These are phyloP conservation scores for Ophiorrhiza pumila DNA, from an alignment of 257 asterid genomes.

Conservation along the genomic window DNA sequence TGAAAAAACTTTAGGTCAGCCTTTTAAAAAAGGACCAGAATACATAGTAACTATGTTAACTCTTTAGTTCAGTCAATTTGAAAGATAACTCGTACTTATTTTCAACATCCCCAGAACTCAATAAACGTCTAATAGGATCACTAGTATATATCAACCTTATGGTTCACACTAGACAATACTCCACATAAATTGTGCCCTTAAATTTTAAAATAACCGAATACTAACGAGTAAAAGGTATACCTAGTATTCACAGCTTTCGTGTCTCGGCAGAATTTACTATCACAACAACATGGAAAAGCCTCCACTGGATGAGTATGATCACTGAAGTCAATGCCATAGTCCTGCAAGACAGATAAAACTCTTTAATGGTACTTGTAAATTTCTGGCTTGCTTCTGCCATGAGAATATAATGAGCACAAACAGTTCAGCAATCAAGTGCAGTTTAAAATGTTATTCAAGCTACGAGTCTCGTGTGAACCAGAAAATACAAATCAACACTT, in stretches of 20 bases:
- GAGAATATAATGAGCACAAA: not conserved
- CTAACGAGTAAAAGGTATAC: conserved; percentile 14
- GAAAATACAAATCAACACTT: not conserved
- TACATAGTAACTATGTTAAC: not conserved
- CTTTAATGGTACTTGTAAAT: not conserved
- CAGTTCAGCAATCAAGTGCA: not conserved
- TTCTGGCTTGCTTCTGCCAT: not conserved
- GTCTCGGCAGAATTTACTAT: conserved; percentile 48
- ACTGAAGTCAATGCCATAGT: conserved; percentile 49
- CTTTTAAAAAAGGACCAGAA: not conserved
- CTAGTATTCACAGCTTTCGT: conserved; percentile 23
- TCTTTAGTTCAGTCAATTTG: not conserved
- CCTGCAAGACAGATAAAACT: conserved; percentile 35
- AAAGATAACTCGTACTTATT: not conserved
- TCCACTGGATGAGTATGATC: conserved; percentile 34
- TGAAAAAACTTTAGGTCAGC: not conserved
- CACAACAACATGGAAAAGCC: conserved; percentile 47
- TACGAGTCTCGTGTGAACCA: not conserved
- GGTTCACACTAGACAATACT: too few species aligned
- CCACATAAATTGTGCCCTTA: too few species aligned
- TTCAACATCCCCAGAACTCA: not conserved
- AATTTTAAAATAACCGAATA: too few species aligned
- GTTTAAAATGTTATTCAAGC: not conserved
- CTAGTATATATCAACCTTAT: not conserved
- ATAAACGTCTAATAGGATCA: not conserved